Evolutionary conservation across 2,329 filamentous ascomycete species (phyloP), one percentile per base, ranked within the genome.

Genomic region (Neobulgaria alba): DNA sequence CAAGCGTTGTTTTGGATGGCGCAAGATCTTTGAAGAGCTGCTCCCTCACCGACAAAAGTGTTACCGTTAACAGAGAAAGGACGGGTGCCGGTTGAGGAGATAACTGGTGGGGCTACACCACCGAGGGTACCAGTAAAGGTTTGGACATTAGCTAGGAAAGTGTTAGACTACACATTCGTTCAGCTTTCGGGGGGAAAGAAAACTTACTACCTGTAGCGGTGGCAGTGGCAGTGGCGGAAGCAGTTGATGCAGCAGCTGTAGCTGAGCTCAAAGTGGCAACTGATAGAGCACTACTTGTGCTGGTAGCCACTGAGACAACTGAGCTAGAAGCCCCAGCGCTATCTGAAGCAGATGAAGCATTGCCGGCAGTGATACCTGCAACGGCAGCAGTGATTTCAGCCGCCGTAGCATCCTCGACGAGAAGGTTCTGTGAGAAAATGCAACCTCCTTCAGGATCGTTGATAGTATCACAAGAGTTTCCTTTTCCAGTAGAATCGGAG

Each of bases 1-100:
- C 79, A 83, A 3, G 58, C 61, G 52, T 79, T 81, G 63, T 77
- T 72, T 63, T 82, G 55, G 75, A 56, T 33, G 46, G 77, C 69
- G 56, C 79, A 83, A 26, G 75, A 71, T 34, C 79, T 67, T 60
- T 79, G 70, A 30, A 72, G 61, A 15, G 79, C 79, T 8, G 69
- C 72, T 3, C 57, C 61, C 49, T 72, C 57, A 56, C 72, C 72
- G 29, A 71, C 69, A 56, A 83, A 82, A 29, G 66, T 77, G 63
- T 66, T 63, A 36, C 71, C 72, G 50, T 73, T 71, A 43, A 78
- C 72, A 16, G 58, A 50, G 60, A 79, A 79, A 41, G 75, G 73
- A 21, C 76, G 68, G 41, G 58, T 54, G 16, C 60, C 44, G 53
- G 73, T 61, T 32, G 71, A 69, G 4, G 67, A 66, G 52, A 56